phyloP scores from a whole-genome alignment of 805 yeast species.

The Pichia membranifaciens region DNA sequence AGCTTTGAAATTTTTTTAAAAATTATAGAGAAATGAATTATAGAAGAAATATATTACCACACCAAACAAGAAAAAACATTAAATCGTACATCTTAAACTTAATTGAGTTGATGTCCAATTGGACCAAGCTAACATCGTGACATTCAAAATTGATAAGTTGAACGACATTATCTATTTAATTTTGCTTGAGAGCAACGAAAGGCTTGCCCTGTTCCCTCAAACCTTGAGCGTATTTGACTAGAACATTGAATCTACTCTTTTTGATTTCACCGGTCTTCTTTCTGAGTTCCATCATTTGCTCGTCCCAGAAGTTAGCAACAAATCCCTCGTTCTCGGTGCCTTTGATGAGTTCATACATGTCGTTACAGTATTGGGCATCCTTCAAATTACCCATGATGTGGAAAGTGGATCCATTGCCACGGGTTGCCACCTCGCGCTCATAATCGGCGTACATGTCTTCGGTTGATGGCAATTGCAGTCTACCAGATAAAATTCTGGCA shows the following conservation, averaged over 20 bases:
- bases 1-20: too few relatives aligned
- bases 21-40: too few relatives aligned
- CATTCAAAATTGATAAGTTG: not conserved
- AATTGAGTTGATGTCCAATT: too few relatives aligned
- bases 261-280: conserved; percentile 24
- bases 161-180: not conserved
- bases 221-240: conserved; percentile 26
- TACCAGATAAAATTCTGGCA: conserved; percentile 38
- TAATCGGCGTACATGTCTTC: conserved; percentile 34
- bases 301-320: conserved; percentile 29
- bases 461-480: conserved; percentile 35
- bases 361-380: conserved; percentile 55
- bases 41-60: too few relatives aligned
- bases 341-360: conserved; percentile 33
- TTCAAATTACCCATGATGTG: conserved; percentile 51
- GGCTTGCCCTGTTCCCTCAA: conserved; percentile 23
- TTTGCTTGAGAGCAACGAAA: conserved; percentile 16
- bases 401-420: conserved; percentile 44
- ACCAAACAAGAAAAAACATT: too few relatives aligned
- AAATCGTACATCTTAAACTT: too few relatives aligned
- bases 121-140: not conserved
- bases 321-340: conserved; percentile 33
- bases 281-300: conserved; percentile 22
- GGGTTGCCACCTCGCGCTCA: conserved; percentile 29
- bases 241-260: conserved; percentile 23